Conservation (phyloP, 345 rosid genomes). For the Eutrema japonicum region DNA sequence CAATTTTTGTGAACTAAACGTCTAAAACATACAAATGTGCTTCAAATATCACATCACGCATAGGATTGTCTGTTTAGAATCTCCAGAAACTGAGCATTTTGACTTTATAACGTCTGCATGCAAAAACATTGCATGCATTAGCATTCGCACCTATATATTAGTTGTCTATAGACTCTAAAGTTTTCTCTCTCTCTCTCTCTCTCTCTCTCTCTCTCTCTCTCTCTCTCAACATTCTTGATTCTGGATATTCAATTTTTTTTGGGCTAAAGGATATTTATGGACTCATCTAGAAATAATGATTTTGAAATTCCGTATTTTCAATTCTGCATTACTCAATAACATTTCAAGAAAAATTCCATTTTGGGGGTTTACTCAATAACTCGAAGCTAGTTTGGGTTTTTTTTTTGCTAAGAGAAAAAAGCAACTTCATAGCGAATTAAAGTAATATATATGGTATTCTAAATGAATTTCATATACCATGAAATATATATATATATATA, state of each 20-base stretch:
- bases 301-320: neutral
- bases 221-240: constrained; percentile 42
- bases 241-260: constrained; percentile 15
- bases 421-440: neutral
- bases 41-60: constrained; percentile 27
- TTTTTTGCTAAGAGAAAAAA: too few species aligned
- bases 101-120: constrained; percentile 46
- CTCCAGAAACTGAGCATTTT: constrained; percentile 46
- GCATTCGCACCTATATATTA: constrained; percentile 45
- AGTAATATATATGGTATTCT: neutral
- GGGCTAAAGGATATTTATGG: constrained; percentile 31
- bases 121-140: constrained; percentile 47
- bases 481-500: neutral
- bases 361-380: too few species aligned
- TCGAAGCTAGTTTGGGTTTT: too few species aligned
- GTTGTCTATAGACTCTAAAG: constrained; percentile 41
- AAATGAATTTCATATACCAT: neutral
- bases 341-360: too few species aligned
- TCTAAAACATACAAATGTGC: neutral
- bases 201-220: constrained; percentile 28
- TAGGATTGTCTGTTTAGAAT: constrained; percentile 28
- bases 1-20: neutral
- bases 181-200: constrained; percentile 25
- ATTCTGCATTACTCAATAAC: constrained; percentile 3
- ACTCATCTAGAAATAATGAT: constrained; percentile 5